Conservation (phyloP, 305 asterid species). For the Lippia alba region DNA sequence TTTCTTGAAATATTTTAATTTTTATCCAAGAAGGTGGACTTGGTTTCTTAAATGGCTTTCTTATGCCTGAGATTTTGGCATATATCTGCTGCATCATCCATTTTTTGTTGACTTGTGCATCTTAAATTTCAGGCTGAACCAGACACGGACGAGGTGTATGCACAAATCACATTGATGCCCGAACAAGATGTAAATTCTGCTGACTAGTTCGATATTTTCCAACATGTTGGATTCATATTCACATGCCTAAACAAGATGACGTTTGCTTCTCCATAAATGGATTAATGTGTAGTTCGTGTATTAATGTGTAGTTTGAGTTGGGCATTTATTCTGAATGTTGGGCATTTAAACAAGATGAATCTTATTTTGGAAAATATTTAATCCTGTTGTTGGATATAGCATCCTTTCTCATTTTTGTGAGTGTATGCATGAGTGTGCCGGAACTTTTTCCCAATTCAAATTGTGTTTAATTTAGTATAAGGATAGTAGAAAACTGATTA, state of each 20-base stretch:
- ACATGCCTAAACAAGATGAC: background rate
- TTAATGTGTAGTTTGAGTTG: background rate
- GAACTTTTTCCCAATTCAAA: background rate
- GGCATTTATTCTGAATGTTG: constrained; percentile 10
- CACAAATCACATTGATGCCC: constrained; percentile 85
- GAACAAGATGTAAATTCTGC: constrained; percentile 68
- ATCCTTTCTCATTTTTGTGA: background rate
- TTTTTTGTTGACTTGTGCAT: constrained; percentile 32
- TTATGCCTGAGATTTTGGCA: background rate
- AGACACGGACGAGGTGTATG: constrained; percentile 94
- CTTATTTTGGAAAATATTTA: background rate
- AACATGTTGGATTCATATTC: background rate
- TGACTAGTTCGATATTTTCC: background rate
- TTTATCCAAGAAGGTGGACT: constrained; percentile 9
- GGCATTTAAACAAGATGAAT: constrained; percentile 6
- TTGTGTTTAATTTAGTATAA: background rate
- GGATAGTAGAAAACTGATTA: background rate
- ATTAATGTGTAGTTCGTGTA: background rate
- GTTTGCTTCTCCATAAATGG: constrained; percentile 13
- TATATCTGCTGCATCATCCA: constrained; percentile 16
- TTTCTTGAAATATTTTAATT: constrained; percentile 18
- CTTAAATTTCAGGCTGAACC: constrained; percentile 74
- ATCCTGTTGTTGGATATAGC: background rate
- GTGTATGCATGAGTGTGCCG: background rate
- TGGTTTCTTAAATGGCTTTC: constrained; percentile 14